Evolutionary conservation across 768 basidiomycete genomes (phyloP).

Genomic region (Tylopilus sp.): DNA sequence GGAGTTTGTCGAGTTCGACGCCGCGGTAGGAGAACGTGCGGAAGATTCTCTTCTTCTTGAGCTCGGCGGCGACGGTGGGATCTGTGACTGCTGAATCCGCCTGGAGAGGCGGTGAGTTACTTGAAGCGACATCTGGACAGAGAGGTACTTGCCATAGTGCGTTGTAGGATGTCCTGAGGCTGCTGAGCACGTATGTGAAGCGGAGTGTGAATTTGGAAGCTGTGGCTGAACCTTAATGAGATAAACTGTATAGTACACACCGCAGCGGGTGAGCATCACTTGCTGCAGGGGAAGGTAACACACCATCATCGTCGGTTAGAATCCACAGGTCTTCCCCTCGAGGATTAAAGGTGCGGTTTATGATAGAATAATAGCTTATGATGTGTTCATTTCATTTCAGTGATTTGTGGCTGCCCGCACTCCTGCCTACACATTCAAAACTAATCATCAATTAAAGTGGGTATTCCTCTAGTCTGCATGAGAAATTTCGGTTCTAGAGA

Average conservation of each 20-base stretch:
- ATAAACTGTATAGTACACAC: slow-evolving; percentile 61
- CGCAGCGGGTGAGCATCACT: slow-evolving; percentile 2
- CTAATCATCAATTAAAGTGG: slow-evolving; percentile 42
- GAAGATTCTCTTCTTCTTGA: slow-evolving; percentile 99
- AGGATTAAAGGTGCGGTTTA: slow-evolving; percentile 69
- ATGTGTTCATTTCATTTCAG: slow-evolving; percentile 36
- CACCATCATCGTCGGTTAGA: slow-evolving; percentile 66
- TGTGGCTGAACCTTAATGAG: slow-evolving; percentile 41
- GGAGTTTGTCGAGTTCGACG: slow-evolving; percentile 95
- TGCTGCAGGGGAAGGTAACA: slow-evolving; percentile 1
- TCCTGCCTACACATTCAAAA: slow-evolving; percentile 31
- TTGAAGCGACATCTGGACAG: not conserved
- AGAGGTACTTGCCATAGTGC: slow-evolving; percentile 31
- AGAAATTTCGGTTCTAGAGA: not conserved
- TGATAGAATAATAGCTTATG: not conserved
- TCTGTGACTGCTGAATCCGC: slow-evolving; percentile 85
- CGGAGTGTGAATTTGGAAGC: slow-evolving; percentile 33
- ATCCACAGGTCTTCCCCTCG: slow-evolving; percentile 91
- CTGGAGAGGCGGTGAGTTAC: slow-evolving; percentile 34
- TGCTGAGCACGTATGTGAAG: slow-evolving; percentile 12
- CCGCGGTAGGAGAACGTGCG: slow-evolving; percentile 99
- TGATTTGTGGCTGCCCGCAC: slow-evolving; percentile 91
- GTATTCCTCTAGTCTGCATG: slow-evolving; percentile 10
- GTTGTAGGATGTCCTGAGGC: slow-evolving; percentile 26
- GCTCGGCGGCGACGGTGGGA: slow-evolving; percentile 89